phyloP scores from a whole-genome alignment of 257 asterid species.

The Handroanthus guayacan region DNA sequence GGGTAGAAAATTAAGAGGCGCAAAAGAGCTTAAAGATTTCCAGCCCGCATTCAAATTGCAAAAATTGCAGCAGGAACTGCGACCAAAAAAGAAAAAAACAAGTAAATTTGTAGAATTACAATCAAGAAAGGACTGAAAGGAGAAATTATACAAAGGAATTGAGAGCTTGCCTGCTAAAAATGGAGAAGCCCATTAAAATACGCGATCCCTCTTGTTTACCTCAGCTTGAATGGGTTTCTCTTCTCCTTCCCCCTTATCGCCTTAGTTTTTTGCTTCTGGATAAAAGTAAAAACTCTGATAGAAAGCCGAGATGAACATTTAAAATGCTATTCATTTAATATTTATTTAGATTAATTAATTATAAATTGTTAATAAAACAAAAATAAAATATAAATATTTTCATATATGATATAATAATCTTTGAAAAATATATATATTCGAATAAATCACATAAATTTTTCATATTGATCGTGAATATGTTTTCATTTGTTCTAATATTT shows the following conservation, averaged over 20 bases:
- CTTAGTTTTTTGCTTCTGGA: neutral
- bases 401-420: too few relatives aligned
- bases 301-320: too few relatives aligned
- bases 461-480: too few relatives aligned
- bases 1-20: conserved; percentile 42
- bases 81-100: conserved; percentile 1
- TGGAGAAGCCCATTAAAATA: conserved; percentile 54
- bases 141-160: neutral
- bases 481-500: too few relatives aligned
- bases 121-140: neutral
- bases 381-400: too few relatives aligned
- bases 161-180: conserved; percentile 49
- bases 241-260: conserved; percentile 37
- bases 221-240: conserved; percentile 25
- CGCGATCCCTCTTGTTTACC: neutral
- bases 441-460: too few relatives aligned
- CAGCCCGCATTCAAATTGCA: conserved; percentile 49
- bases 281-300: neutral
- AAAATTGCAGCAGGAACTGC: conserved; percentile 49
- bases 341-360: too few relatives aligned
- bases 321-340: too few relatives aligned
- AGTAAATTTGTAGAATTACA: conserved; percentile 16
- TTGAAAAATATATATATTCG: too few relatives aligned
- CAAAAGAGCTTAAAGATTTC: conserved; percentile 64
- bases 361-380: too few relatives aligned